A percentile compares a stretch with the other conserved stretches of the same genome.
These are phyloP conservation scores for Hanseniaspora sp. DNA, from an alignment of 1,139 yeast species.

Conservation along the genomic window DNA sequence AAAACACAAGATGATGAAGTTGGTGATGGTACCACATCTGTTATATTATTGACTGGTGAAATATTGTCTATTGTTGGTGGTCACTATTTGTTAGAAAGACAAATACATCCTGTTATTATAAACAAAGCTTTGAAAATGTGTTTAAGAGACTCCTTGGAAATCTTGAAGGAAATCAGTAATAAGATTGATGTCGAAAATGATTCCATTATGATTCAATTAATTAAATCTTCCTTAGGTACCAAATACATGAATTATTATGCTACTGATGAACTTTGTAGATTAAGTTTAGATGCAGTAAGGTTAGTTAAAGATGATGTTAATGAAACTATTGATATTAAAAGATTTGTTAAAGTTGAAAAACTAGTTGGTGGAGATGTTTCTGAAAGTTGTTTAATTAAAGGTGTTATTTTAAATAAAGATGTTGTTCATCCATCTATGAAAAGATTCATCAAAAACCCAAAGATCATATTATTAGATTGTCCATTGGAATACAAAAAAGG, in stretches of 20 bases:
- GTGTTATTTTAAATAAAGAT: slow-evolving; percentile 88
- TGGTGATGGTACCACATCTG: slow-evolving; percentile 97
- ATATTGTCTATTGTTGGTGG: slow-evolving; percentile 92
- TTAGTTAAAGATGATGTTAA: slow-evolving; percentile 47
- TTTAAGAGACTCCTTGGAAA: slow-evolving; percentile 75
- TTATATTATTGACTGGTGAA: slow-evolving; percentile 90
- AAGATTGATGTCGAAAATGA: slow-evolving; percentile 81
- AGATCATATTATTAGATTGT: slow-evolving; percentile 81
- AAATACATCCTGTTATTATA: slow-evolving; percentile 92
- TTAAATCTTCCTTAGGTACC: slow-evolving; percentile 89
- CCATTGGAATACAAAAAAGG: slow-evolving; percentile 98
- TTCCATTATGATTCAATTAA: slow-evolving; percentile 73
- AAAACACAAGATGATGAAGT: slow-evolving; percentile 99
- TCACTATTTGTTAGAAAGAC: slow-evolving; percentile 64
- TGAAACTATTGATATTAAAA: slow-evolving; percentile 75
- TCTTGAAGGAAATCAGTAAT: slow-evolving; percentile 71
- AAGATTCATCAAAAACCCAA: slow-evolving; percentile 76
- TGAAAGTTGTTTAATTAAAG: slow-evolving; percentile 65
- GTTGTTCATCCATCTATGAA: slow-evolving; percentile 98
- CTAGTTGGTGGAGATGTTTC: slow-evolving; percentile 96
- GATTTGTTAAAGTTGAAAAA: slow-evolving; percentile 88
- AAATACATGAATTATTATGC: slow-evolving; percentile 82
- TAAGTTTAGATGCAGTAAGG: slow-evolving; percentile 79
- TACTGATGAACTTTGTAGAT: slow-evolving; percentile 75
- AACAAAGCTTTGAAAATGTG: slow-evolving; percentile 92